Conservation (phyloP, 208 protist genomes). For the Trypanosoma vivax region DNA sequence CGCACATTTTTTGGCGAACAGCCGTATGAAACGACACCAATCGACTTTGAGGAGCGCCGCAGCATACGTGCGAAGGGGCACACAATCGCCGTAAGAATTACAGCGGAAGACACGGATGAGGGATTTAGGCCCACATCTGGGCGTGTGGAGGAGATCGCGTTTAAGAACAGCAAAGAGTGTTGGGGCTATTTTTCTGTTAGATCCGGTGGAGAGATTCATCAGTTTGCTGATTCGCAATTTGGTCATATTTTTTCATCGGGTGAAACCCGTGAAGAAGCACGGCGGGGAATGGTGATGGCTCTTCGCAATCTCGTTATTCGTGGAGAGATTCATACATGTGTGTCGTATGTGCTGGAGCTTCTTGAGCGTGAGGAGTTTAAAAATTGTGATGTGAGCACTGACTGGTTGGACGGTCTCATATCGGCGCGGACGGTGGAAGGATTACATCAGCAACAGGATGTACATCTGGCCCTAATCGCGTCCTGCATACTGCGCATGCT, state of each 20-base stretch:
- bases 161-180: conserved; percentile 93
- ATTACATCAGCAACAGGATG: conserved; percentile 38
- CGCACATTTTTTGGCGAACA: conserved; percentile 89
- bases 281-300: conserved; percentile 87
- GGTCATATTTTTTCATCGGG: conserved; percentile 97
- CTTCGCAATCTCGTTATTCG: conserved; percentile 93
- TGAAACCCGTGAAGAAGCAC: conserved; percentile 89
- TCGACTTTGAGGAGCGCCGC: conserved; percentile 85
- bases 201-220: conserved; percentile 84
- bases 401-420: conserved; percentile 86
- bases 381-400: conserved; percentile 71
- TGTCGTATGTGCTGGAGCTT: conserved; percentile 90
- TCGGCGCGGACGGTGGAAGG: conserved; percentile 38
- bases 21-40: conserved; percentile 47
- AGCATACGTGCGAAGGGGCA: conserved; percentile 76
- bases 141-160: conserved; percentile 91
- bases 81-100: conserved; percentile 96
- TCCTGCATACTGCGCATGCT: conserved; percentile 62
- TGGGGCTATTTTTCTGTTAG: conserved; percentile 98
- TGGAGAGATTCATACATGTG: conserved; percentile 94
- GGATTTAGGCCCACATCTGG: conserved; percentile 95
- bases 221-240: conserved; percentile 96
- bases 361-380: conserved; percentile 80
- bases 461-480: conserved; percentile 67
- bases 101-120: conserved; percentile 95